Base-by-base conservation (phyloP, 1,284 basidiomycete genomes). In the Neolentinus lepideus region DNA sequence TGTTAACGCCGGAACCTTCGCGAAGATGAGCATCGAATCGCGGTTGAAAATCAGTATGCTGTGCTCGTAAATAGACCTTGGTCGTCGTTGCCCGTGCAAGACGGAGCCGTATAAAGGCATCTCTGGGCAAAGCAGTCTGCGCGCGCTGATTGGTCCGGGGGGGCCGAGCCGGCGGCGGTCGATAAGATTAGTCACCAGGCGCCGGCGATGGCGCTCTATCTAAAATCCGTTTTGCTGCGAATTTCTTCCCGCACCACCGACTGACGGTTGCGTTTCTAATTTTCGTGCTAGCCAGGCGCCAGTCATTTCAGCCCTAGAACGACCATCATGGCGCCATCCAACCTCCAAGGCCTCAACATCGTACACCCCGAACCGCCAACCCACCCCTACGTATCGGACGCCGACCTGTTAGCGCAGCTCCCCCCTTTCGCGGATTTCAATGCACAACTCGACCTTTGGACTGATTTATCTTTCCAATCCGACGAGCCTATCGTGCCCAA, bases 391-490 rank as follows among this genome's bases (percentile, higher is more conserved):
- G 56, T 68, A 48, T 64, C 70, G 43, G 74, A 81, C 65, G 64
- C 71, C 56, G 79, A 79, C 62, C 83, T 88, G 59, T 74, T 88
- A 43, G 77, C 88, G 56, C 71, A 80, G 0, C 73, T 81, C 1
- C 77, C 80, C 21, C 73, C 81, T 2, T 86, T 83, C 66, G 84
- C 84, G 11, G 90, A 90, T 67, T 76, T 91, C 53, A 78, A 78
- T 19, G 86, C 88, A 2, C 88, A 92, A 66, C 84, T 92, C 57
- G 88, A 90, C 68, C 75, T 91, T 52, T 93, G 91, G 91, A 88
- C 89, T 9, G 87, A 88, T 68, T 77, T 92, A 59, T 72, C 83
- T 14, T 93, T 93, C 69, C 83, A 90, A 57, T 83, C 82, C 1
- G 88, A 91, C 65, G 88, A 90, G 57, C 79, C 84, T 22, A 62